Percentiles rank a stretch among this genome's conserved stretches.
Conservation (phyloP, 345 rosid genomes). For the Citrus mangshanensis region DNA sequence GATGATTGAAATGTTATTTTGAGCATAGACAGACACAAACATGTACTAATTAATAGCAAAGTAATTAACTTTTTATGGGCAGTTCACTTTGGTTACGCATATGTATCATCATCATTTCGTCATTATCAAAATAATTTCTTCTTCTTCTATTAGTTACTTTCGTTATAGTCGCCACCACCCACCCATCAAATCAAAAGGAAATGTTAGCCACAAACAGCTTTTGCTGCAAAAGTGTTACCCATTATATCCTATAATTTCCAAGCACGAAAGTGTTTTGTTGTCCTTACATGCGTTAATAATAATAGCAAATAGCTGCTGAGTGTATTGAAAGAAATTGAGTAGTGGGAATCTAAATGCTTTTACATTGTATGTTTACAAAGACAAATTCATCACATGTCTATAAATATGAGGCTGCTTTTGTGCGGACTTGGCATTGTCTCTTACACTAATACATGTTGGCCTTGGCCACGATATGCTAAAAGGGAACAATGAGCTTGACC, state of each 20-base stretch:
- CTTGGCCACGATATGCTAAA: too few species aligned
- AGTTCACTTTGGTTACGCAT: neutral
- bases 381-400: neutral
- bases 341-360: neutral
- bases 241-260: neutral
- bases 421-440: neutral
- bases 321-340: neutral
- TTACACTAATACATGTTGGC: neutral
- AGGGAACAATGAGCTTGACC: too few species aligned
- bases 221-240: neutral
- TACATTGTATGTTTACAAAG: neutral
- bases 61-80: neutral
- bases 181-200: neutral
- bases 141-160: neutral
- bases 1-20: too few species aligned
- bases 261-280: constrained; percentile 17
- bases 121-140: neutral
- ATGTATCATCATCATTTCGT: neutral
- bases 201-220: neutral
- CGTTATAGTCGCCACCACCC: neutral
- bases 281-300: neutral
- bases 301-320: neutral
- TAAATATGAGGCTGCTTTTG: neutral
- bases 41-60: too few species aligned
- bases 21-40: too few species aligned